Evolutionary conservation across 495 filamentous ascomycete species (phyloP), one percentile per base, ranked within the genome.

Genomic region (Aspergillus kassunensis): DNA sequence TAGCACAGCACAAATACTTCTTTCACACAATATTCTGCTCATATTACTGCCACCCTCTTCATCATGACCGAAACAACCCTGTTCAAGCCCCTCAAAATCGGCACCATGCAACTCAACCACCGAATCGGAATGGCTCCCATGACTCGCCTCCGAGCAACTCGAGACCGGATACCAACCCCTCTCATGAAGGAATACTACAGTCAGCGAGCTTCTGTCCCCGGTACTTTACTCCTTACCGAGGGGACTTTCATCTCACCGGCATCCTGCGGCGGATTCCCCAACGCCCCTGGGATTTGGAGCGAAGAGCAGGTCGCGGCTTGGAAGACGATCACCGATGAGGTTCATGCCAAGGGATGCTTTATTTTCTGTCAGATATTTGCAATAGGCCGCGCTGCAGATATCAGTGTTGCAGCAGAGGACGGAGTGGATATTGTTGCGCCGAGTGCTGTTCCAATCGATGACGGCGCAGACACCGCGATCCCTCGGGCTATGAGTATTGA

Each of bases 231-330:
- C 33, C 65, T 72, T 33, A 76, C 75, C 11, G 87, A 92, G 66
- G 86, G 72, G 1, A 83, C 84, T 6, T 73, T 82, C 49, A 80
- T 90, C 54, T 79, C 83, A 2, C 62, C 15, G 5, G 4, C 76
- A 6, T 51, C 60, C 33, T 73, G 77, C 15, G 64, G 57, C 13
- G 71, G 71, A 6, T 70, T 70, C 61, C 64, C 70, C 15, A 66
- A 71, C 30, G 73, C 70, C 2, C 75, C 79, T 1, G 79, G 76
- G 0, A 58, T 83, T 12, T 81, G 68, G 55, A 70, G 48, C 42
- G 56, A 61, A 15, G 67, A 66, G 15, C 79, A 83, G 44, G 60
- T 73, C 16, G 47, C 46, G 1, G 71, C 66, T 0, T 82, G 80
- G 80, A 71, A 69, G 46, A 63, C 61, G 15, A 68, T 81, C 16